Conservation (phyloP, 2,329 filamentous ascomycete species). For the Ophiostoma sp. region DNA sequence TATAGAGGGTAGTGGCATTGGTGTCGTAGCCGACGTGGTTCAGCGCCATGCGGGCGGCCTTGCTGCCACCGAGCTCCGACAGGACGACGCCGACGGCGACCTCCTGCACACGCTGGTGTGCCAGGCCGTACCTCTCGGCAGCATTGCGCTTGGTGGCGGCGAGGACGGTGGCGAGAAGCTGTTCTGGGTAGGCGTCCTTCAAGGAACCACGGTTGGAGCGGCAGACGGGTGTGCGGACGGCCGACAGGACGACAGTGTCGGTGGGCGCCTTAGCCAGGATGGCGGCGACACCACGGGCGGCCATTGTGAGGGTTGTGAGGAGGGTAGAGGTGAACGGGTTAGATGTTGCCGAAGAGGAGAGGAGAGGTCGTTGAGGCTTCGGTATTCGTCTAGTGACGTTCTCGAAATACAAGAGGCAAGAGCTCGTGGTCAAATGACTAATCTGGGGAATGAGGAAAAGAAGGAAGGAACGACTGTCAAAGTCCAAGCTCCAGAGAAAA, state of each 20-base stretch:
- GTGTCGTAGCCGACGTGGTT: conserved; percentile 76
- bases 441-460: neutral
- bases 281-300: conserved; percentile 66
- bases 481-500: neutral
- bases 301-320: conserved; percentile 39
- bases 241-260: conserved; percentile 85
- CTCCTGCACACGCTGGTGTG: conserved; percentile 71
- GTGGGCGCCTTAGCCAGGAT: conserved; percentile 76
- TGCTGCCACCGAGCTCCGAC: conserved; percentile 84
- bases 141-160: conserved; percentile 61
- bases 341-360: neutral
- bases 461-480: neutral
- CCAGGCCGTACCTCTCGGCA: conserved; percentile 69
- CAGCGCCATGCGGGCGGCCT: conserved; percentile 87
- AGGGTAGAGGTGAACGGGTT: neutral
- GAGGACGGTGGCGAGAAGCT: conserved; percentile 71
- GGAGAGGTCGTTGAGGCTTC: neutral
- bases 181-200: conserved; percentile 87
- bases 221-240: conserved; percentile 85
- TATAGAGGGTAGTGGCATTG: conserved; percentile 72
- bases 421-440: neutral
- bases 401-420: neutral
- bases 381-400: neutral
- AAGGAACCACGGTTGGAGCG: conserved; percentile 80
- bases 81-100: conserved; percentile 86